These are phyloP conservation scores for Fusarium praegraminearum DNA, from an alignment of 2,329 filamentous ascomycete genomes.

Conservation along the genomic window DNA sequence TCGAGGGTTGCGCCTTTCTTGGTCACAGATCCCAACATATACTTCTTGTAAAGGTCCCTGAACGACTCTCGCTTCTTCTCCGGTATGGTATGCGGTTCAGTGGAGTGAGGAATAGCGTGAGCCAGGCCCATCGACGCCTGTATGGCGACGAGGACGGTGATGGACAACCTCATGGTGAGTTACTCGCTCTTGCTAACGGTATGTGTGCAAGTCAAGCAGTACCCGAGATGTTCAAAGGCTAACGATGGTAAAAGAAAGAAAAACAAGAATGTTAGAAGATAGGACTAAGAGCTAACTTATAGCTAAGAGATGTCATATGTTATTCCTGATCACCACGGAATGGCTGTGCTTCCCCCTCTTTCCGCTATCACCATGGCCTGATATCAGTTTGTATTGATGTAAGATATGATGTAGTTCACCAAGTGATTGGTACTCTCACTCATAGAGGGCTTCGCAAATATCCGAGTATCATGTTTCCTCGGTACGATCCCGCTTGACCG, in stretches of 20 bases:
- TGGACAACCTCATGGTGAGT: conserved; percentile 15
- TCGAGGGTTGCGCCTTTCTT: background rate
- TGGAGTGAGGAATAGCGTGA: background rate
- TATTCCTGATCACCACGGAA: background rate
- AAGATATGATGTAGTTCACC: background rate
- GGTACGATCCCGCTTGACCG: background rate
- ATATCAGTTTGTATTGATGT: background rate
- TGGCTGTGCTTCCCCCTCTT: background rate
- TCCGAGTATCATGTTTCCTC: background rate
- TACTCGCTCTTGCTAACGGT: background rate
- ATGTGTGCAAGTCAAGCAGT: background rate
- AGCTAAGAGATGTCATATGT: background rate
- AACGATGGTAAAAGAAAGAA: background rate
- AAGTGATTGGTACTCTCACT: background rate
- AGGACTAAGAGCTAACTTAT: background rate
- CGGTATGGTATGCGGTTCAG: no score
- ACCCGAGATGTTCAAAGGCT: background rate
- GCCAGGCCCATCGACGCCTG: conserved; percentile 17
- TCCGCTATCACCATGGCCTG: background rate
- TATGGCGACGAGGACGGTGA: conserved; percentile 18
- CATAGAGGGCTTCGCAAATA: background rate
- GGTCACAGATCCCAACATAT: background rate
- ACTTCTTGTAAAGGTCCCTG: background rate
- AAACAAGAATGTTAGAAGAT: background rate
- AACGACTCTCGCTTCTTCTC: background rate